phyloP scores from a whole-genome alignment of 805 yeast species.

The Candida manassasensis region DNA sequence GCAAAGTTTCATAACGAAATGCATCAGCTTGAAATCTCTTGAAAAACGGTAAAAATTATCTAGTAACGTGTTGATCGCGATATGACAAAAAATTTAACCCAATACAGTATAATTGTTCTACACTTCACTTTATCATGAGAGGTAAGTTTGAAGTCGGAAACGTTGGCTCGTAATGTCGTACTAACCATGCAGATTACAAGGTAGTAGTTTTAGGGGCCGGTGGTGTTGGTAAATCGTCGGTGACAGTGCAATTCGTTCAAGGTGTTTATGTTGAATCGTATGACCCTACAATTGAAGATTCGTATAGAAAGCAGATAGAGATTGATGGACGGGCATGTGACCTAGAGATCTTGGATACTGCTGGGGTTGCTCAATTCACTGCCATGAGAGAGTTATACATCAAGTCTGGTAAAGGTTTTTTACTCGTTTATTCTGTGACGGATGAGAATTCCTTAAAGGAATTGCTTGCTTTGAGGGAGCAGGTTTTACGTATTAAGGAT shows the following conservation, averaged over 20 bases:
- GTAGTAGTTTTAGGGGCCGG: conserved; percentile 94
- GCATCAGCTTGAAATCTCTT: too few relatives aligned
- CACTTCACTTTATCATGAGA: too few relatives aligned
- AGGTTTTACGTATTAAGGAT: conserved; percentile 80
- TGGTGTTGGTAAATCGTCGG: conserved; percentile 93
- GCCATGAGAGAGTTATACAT: conserved; percentile 91
- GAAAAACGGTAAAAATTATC: too few relatives aligned
- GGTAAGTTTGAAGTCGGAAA: too few relatives aligned
- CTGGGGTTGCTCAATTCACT: conserved; percentile 80
- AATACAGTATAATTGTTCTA: too few relatives aligned
- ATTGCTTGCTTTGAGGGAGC: conserved; percentile 73
- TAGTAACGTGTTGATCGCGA: too few relatives aligned
- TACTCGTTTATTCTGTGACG: conserved; percentile 55
- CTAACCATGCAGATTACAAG: conserved; percentile 58
- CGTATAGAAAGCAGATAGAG: conserved; percentile 83
- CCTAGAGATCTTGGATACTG: conserved; percentile 64
- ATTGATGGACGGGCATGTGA: conserved; percentile 86
- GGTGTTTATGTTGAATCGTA: conserved; percentile 86
- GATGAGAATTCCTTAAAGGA: conserved; percentile 69
- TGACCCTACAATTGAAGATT: conserved; percentile 97
- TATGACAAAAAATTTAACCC: too few relatives aligned
- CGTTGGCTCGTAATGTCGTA: too few relatives aligned
- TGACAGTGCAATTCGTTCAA: conserved; percentile 89
- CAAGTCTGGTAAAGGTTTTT: conserved; percentile 77
- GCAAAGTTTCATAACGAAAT: too few relatives aligned